A percentile compares a stretch with the other conserved stretches of the same genome.
Evolutionary conservation across 1,284 basidiomycete genomes (phyloP).

Genomic region (Sporisorium graminicola): DNA sequence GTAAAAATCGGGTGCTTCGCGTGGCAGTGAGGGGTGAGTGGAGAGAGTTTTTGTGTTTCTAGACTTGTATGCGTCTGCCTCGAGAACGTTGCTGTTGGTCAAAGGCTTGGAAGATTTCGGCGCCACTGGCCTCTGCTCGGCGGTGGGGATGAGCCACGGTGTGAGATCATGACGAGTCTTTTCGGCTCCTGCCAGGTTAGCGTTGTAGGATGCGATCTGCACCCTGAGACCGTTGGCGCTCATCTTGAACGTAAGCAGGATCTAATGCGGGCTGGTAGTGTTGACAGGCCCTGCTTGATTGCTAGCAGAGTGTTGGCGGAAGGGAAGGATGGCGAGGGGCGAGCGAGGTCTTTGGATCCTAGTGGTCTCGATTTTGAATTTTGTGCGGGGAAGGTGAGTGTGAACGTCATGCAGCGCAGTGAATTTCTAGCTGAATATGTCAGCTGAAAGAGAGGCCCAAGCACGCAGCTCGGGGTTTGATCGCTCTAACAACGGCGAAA

Average conservation of each 20-base stretch:
- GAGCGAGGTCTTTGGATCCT: no score
- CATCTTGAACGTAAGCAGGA: slow-evolving; percentile 2
- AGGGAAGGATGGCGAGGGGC: not conserved
- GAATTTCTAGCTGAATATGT: not conserved
- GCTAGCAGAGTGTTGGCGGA: not conserved
- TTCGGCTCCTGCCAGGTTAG: slow-evolving; percentile 79
- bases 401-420: not conserved
- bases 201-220: slow-evolving; percentile 87
- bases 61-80: slow-evolving; percentile 39
- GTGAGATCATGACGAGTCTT: slow-evolving; percentile 65
- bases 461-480: no score
- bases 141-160: slow-evolving; percentile 67
- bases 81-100: slow-evolving; percentile 30
- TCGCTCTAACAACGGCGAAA: not conserved
- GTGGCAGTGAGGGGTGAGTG: slow-evolving; percentile 44
- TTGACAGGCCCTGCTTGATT: not conserved
- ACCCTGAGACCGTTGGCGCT: slow-evolving; percentile 72
- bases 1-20: slow-evolving; percentile 77
- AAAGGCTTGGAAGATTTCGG: slow-evolving; percentile 37
- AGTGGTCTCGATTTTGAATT: not conserved
- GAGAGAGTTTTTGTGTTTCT: slow-evolving; percentile 41
- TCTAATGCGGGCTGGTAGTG: not conserved
- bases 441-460: slow-evolving; percentile 15
- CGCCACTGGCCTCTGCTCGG: slow-evolving; percentile 70
- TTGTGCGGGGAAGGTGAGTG: slow-evolving; percentile 3